phyloP scores from a whole-genome alignment of 805 yeast species.

The Schwanniomyces vanrijiae region DNA sequence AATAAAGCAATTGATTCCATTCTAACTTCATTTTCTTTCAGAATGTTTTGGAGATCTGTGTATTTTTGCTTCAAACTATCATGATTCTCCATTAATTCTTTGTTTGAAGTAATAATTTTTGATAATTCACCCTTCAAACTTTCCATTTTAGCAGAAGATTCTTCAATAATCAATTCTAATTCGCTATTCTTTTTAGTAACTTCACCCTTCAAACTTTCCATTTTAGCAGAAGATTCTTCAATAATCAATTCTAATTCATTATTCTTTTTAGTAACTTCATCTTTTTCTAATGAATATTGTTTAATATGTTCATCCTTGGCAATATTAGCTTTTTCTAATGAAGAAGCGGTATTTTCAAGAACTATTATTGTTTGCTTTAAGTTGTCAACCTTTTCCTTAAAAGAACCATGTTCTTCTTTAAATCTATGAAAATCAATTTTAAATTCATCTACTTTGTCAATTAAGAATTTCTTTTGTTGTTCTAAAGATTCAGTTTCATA shows the following conservation, averaged over 20 bases:
- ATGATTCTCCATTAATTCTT: neutral
- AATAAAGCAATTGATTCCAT: neutral
- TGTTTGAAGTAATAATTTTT: neutral
- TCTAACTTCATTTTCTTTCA: conserved; percentile 3
- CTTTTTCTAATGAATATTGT: neutral
- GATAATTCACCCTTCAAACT: neutral
- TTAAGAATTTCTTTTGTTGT: conserved; percentile 1
- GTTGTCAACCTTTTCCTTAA: neutral
- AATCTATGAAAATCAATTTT: conserved; percentile 9
- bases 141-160: neutral
- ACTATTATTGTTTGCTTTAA: neutral
- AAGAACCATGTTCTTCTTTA: conserved; percentile 7
- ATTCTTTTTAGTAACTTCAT: neutral
- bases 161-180: neutral
- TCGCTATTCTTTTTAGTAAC: too few species aligned
- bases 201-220: neutral
- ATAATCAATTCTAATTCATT: neutral
- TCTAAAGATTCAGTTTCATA: neutral
- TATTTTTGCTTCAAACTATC: neutral
- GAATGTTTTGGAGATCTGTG: neutral
- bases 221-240: neutral
- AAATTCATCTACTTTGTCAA: conserved; percentile 7
- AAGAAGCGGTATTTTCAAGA: neutral
- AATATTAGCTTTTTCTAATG: neutral
- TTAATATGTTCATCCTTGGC: neutral